Evolutionary conservation across 139 green algal genomes (phyloP), one percentile per base, ranked within the genome.

Genomic region (Coelastrella sp.): DNA sequence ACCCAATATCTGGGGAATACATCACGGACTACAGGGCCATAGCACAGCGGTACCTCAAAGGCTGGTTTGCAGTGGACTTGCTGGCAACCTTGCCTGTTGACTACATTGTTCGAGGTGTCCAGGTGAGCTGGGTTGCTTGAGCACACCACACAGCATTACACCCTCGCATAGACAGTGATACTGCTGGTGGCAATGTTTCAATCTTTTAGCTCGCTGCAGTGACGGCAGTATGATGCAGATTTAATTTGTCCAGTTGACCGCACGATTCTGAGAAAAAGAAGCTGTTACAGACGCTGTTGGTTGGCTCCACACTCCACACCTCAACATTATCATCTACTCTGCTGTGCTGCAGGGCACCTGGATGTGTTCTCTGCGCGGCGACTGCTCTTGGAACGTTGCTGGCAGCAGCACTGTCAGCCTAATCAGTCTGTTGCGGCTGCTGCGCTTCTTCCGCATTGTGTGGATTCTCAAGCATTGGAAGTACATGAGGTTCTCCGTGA

Each of bases 31-130:
- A 93, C 83, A 32, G 22, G 19, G 66, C 68, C 65, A 87, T 91
- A 32, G 88, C 88, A 6, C 20, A 54, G 64, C 78, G 79, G 13
- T 91, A 91, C 80, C 81, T 95, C 22, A 79, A 58, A 7, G 83
- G 90, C 22, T 96, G 94, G 94, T 96, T 96, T 83, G 54, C 90
- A 61, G 87, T 96, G 3, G 94, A 96, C 90, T 87, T 96, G 89
- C 87, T 95, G 6, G 92, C 94, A 47, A 95, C 94, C 47, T 94
- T 96, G 86, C 94, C 94, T n/a, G 88, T 92, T 5, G 93, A 96
- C 80, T 93, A 94, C 71, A 89, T 94, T 10, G 90, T 95, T 3
- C 85, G 92, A 10, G 92, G n/a, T 5, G 80, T 94, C 5, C 73
- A 95, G 92, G 93, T 94, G 59, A 80, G 74, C 23, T 17, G 74